phyloP scores from a whole-genome alignment of 768 basidiomycete species.

The Rhodotorula babjevae region DNA sequence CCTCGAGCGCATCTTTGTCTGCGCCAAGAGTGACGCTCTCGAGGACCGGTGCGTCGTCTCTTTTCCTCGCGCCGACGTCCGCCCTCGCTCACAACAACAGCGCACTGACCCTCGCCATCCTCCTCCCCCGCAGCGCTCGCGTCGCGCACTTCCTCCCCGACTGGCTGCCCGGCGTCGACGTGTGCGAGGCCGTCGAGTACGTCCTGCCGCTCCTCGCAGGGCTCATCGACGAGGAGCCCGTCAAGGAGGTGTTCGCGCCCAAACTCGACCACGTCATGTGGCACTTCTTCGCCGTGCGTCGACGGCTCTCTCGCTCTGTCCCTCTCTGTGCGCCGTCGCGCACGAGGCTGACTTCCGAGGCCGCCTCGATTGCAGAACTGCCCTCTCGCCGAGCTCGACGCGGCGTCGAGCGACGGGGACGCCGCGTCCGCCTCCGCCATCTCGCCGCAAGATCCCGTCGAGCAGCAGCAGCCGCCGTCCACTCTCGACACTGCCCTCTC shows the following conservation, averaged over 20 bases:
- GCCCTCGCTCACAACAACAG: not conserved
- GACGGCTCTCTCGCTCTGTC: too few species aligned
- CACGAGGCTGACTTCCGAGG: too few species aligned
- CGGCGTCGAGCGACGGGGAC: not conserved
- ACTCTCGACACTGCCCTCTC: not conserved
- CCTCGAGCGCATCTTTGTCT: constrained; percentile 67
- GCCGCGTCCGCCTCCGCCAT: too few species aligned
- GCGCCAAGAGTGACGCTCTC: constrained; percentile 33
- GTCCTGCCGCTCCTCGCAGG: constrained; percentile 82
- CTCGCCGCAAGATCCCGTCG: not conserved
- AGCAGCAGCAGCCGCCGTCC: not conserved
- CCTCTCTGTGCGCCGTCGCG: not conserved
- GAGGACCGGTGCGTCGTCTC: constrained; percentile 24
- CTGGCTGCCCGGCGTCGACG: constrained; percentile 67
- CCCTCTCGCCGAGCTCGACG: constrained; percentile 32
- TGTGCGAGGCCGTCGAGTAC: constrained; percentile 85
- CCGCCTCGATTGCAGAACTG: constrained; percentile 21
- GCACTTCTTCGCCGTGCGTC: constrained; percentile 68
- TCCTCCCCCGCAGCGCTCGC: constrained; percentile 56
- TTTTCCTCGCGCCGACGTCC: not conserved
- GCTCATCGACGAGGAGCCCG: constrained; percentile 53
- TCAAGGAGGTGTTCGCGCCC: constrained; percentile 49
- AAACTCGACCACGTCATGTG: constrained; percentile 77
- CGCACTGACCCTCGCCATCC: not conserved
- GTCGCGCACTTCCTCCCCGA: constrained; percentile 78